Evolutionary conservation across 495 filamentous ascomycete genomes (phyloP).

Genomic region (Xylaria bambusicola): DNA sequence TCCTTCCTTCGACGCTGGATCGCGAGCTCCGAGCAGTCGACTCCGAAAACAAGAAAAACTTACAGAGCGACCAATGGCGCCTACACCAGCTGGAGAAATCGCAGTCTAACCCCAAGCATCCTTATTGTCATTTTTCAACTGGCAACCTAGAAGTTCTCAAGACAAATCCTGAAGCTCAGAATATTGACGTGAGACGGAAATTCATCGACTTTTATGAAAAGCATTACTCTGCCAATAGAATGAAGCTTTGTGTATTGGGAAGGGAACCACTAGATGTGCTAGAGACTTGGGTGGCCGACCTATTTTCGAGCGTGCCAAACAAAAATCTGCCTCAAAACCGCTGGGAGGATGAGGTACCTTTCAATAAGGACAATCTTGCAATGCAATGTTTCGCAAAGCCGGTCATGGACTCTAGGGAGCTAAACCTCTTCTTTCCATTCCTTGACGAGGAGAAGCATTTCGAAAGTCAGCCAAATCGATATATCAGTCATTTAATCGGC

Average conservation of each 20-base stretch:
- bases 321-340: constrained; percentile 79
- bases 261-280: constrained; percentile 85
- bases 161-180: constrained; percentile 75
- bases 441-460: constrained; percentile 84
- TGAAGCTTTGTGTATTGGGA: constrained; percentile 93
- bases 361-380: constrained; percentile 65
- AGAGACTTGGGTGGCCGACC: constrained; percentile 82
- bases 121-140: constrained; percentile 95
- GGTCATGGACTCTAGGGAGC: constrained; percentile 85
- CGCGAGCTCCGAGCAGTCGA: constrained; percentile 92
- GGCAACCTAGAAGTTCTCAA: constrained; percentile 90
- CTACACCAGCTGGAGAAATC: constrained; percentile 90
- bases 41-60: constrained; percentile 99
- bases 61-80: constrained; percentile 94
- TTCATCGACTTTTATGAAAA: constrained; percentile 92
- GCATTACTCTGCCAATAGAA: constrained; percentile 92
- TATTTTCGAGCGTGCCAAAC: constrained; percentile 83
- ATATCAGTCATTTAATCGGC: constrained; percentile 90
- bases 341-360: constrained; percentile 76
- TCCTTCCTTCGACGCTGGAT: constrained; percentile 85
- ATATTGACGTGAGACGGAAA: constrained; percentile 85
- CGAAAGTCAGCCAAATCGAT: constrained; percentile 82
- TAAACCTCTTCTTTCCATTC: constrained; percentile 88
- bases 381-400: constrained; percentile 92
- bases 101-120: constrained; percentile 84